Conservation (phyloP, 257 asterid genomes). For the Solanum virginianum region DNA sequence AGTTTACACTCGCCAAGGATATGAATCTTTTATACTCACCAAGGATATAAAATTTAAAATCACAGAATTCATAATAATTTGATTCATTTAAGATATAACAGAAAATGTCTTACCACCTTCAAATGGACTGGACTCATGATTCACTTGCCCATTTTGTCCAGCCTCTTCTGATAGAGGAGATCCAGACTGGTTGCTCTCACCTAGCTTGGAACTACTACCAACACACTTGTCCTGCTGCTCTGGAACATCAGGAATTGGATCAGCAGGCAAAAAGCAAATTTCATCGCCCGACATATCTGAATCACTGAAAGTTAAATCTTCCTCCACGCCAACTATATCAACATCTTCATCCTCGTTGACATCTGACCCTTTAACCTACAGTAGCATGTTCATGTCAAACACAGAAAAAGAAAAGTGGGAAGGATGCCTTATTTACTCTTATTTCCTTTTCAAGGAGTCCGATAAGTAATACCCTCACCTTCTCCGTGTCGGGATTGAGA, state of each 20-base stretch:
- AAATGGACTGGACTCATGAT: conserved; percentile 54
- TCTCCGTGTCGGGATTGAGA: conserved; percentile 58
- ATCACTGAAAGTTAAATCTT: conserved; percentile 78
- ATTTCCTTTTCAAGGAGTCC: not conserved
- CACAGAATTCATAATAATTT: not conserved
- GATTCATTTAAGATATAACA: not conserved
- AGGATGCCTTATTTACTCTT: not conserved
- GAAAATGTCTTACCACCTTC: conserved; percentile 39
- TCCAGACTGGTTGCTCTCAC: conserved; percentile 54
- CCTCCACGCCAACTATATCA: conserved; percentile 54
- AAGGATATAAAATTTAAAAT: not conserved
- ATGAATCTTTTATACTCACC: not conserved
- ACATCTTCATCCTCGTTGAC: conserved; percentile 68
- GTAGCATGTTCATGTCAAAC: conserved; percentile 5
- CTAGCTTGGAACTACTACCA: conserved; percentile 44
- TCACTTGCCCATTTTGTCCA: conserved; percentile 56
- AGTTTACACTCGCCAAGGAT: not conserved
- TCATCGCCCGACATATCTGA: conserved; percentile 80
- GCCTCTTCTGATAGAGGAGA: conserved; percentile 76
- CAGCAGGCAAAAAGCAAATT: conserved; percentile 65
- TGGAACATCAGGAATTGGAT: conserved; percentile 61
- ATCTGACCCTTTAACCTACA: conserved; percentile 62
- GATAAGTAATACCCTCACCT: conserved; percentile 17
- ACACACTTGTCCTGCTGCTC: conserved; percentile 56
- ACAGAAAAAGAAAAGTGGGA: not conserved